phyloP scores from a whole-genome alignment of 2,329 filamentous ascomycete genomes.

The Colletotrichum sp. region DNA sequence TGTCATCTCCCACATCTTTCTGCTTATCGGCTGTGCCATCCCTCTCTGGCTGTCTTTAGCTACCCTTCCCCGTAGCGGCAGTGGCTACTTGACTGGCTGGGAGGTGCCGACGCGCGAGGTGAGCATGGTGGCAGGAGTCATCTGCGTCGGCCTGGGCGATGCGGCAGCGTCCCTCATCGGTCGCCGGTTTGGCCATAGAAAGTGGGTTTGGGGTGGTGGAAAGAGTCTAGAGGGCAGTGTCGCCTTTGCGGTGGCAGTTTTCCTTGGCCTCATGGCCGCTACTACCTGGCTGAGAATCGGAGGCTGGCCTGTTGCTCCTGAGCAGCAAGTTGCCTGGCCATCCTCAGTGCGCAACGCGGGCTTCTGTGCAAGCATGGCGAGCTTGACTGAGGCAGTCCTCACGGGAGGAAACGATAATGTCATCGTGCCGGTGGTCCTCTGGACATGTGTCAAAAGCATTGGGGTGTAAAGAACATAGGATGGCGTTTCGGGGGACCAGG shows the following conservation, averaged over 20 bases:
- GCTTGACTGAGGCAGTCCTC: constrained; percentile 91
- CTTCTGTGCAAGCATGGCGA: constrained; percentile 79
- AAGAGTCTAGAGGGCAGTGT: constrained; percentile 90
- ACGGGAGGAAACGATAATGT: constrained; percentile 99
- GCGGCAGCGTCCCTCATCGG: constrained; percentile 92
- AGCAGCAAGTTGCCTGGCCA: constrained; percentile 61
- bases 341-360: constrained; percentile 72
- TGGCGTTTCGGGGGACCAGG: not conserved
- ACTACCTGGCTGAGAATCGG: constrained; percentile 79
- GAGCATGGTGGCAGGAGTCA: constrained; percentile 89
- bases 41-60: constrained; percentile 90
- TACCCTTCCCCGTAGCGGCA: constrained; percentile 63
- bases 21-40: constrained; percentile 93
- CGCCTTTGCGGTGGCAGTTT: constrained; percentile 84
- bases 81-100: constrained; percentile 72
- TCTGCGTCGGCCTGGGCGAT: constrained; percentile 95
- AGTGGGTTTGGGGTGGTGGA: constrained; percentile 96
- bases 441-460: constrained; percentile 87
- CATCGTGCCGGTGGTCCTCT: constrained; percentile 89
- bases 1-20: constrained; percentile 94
- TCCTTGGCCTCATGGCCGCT: constrained; percentile 72
- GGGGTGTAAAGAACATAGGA: constrained; percentile 47
- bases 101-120: constrained; percentile 76
- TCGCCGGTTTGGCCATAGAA: constrained; percentile 81
- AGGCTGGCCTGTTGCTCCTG: constrained; percentile 76